A percentile compares a stretch with the other conserved stretches of the same genome.
These are phyloP conservation scores for Phoma sp. DNA, from an alignment of 2,329 filamentous ascomycete genomes.

Conservation along the genomic window DNA sequence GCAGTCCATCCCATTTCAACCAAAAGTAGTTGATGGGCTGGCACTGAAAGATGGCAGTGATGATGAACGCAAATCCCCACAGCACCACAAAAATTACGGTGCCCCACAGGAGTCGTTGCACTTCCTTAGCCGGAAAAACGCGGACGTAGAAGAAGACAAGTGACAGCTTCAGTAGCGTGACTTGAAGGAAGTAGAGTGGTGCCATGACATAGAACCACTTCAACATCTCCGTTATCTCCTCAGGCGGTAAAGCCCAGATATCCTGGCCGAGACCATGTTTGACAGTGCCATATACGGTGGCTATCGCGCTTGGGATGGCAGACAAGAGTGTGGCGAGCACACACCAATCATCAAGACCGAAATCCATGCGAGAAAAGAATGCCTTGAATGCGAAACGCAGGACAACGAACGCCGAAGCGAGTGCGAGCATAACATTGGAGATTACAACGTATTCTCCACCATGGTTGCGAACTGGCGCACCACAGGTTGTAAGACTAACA, in stretches of 20 bases:
- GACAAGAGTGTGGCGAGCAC: slow-evolving; percentile 32
- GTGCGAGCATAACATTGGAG: slow-evolving; percentile 42
- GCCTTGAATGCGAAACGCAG: slow-evolving; percentile 49
- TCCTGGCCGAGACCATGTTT: slow-evolving; percentile 57
- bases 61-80: slow-evolving; percentile 32
- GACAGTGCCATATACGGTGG: slow-evolving; percentile 32
- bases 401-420: slow-evolving; percentile 43
- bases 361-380: slow-evolving; percentile 37
- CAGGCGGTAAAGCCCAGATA: slow-evolving; percentile 56
- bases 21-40: slow-evolving; percentile 44
- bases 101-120: slow-evolving; percentile 31
- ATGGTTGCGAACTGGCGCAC: slow-evolving; percentile 47
- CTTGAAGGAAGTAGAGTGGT: slow-evolving; percentile 42
- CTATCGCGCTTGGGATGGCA: slow-evolving; percentile 34
- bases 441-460: slow-evolving; percentile 41
- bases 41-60: slow-evolving; percentile 43
- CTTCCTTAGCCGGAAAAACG: slow-evolving; percentile 36
- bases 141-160: slow-evolving; percentile 41
- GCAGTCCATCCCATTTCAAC: slow-evolving; percentile 40
- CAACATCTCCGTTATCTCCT: slow-evolving; percentile 54
- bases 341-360: slow-evolving; percentile 50
- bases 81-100: slow-evolving; percentile 35
- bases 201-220: slow-evolving; percentile 45
- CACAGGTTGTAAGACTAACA: slow-evolving; percentile 48
- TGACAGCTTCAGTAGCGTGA: slow-evolving; percentile 37